Evolutionary conservation across 768 basidiomycete species (phyloP).

Genomic region (Suillus subalutaceus): DNA sequence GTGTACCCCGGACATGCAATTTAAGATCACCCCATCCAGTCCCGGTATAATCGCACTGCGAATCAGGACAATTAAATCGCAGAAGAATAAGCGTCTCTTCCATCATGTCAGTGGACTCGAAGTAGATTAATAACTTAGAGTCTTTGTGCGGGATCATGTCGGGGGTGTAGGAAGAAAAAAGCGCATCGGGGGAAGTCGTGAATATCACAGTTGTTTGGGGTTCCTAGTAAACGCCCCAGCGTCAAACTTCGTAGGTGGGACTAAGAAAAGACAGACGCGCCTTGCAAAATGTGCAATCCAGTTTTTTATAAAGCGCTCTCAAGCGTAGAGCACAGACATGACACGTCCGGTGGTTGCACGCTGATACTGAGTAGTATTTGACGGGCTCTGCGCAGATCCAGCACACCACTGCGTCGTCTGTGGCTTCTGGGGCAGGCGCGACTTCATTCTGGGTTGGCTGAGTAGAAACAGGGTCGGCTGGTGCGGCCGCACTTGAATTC

Average conservation of each 20-base stretch:
- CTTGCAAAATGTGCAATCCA: conserved; percentile 96
- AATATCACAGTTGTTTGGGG: conserved; percentile 77
- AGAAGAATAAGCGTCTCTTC: conserved; percentile 90
- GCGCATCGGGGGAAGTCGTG: conserved; percentile 63
- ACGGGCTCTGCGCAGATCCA: conserved; percentile 96
- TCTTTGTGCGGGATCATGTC: conserved; percentile 68
- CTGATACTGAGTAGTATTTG: conserved; percentile 85
- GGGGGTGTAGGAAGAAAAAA: conserved; percentile 60
- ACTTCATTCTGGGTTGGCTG: conserved; percentile 11
- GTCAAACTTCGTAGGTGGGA: conserved; percentile 2
- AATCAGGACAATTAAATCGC: conserved; percentile 91
- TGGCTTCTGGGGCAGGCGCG: conserved; percentile 6
- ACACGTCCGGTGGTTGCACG: conserved; percentile 94
- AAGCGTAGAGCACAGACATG: conserved; percentile 90
- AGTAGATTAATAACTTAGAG: conserved; percentile 72
- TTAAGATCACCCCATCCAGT: conserved; percentile 91
- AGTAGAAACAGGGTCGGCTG: background rate
- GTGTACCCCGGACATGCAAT: conserved; percentile 75
- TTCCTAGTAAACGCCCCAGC: conserved; percentile 46
- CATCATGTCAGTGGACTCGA: conserved; percentile 94
- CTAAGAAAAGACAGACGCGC: conserved; percentile 40
- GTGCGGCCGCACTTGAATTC: background rate
- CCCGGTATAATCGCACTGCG: conserved; percentile 80
- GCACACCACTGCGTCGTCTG: conserved; percentile 58
- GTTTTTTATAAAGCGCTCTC: conserved; percentile 91